A percentile compares a stretch with the other conserved stretches of the same genome.
phyloP scores from a whole-genome alignment of 1,284 basidiomycete genomes.

The Apiotrichum sp. region DNA sequence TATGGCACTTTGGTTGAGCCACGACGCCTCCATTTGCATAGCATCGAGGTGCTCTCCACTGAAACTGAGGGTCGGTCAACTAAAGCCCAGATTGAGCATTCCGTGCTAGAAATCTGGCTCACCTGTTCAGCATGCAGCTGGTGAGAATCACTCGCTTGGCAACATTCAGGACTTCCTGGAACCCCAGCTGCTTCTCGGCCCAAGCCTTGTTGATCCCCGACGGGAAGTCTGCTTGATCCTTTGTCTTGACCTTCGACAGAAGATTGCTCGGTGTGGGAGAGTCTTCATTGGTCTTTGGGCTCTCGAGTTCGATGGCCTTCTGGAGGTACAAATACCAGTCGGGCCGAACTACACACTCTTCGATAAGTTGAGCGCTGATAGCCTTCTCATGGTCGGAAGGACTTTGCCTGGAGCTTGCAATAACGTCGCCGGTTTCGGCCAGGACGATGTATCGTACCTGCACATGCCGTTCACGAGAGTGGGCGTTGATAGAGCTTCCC shows the following conservation, averaged over 20 bases:
- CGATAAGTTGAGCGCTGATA: not conserved
- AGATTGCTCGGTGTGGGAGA: not conserved
- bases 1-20: conserved; percentile 5
- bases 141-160: conserved; percentile 26
- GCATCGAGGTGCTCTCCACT: conserved; percentile 23
- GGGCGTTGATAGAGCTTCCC: not conserved
- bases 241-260: conserved; percentile 20
- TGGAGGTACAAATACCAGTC: conserved; percentile 29
- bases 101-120: conserved; percentile 1
- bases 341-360: conserved; percentile 17
- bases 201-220: conserved; percentile 25
- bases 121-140: conserved; percentile 34
- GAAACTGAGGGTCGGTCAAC: conserved; percentile 18
- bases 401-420: not conserved
- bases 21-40: conserved; percentile 29
- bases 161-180: not conserved
- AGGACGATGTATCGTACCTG: conserved; percentile 3
- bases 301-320: not conserved
- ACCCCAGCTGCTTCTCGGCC: not conserved
- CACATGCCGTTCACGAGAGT: not conserved
- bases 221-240: conserved; percentile 20
- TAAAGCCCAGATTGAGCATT: not conserved
- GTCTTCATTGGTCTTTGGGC: no score
- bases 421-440: conserved; percentile 8
- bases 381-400: rapidly evolving